Conservation (phyloP, 2,329 filamentous ascomycete genomes). For the Apiospora saccharicola region DNA sequence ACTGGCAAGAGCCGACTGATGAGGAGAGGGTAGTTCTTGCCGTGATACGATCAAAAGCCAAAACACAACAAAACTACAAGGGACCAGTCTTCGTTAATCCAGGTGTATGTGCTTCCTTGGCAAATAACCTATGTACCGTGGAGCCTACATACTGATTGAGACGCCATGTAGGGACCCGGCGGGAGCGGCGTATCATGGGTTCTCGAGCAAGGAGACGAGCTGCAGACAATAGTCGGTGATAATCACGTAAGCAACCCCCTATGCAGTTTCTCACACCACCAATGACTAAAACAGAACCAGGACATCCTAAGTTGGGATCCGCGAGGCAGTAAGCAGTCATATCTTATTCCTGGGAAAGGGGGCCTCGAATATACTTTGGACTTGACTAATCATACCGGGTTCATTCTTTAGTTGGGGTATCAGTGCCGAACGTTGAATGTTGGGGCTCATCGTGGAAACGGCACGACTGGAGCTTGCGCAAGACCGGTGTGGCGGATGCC, state of each 20-base stretch:
- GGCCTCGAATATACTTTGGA: not conserved
- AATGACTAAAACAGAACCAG: conserved; percentile 28
- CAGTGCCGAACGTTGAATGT: conserved; percentile 59
- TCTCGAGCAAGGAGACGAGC: conserved; percentile 38
- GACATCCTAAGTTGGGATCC: conserved; percentile 61
- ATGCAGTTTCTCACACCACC: not conserved
- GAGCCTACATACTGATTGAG: not conserved
- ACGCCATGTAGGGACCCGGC: conserved; percentile 51
- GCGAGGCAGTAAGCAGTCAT: conserved; percentile 44
- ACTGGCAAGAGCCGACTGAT: conserved; percentile 48
- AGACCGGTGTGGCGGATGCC: conserved; percentile 54
- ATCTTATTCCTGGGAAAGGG: not conserved
- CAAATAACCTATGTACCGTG: not conserved
- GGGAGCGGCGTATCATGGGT: conserved; percentile 53
- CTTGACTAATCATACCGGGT: not conserved
- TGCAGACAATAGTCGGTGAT: conserved; percentile 55
- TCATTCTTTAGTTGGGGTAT: conserved; percentile 51
- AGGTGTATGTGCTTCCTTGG: conserved; percentile 34
- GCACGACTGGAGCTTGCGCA: conserved; percentile 53
- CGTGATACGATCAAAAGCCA: conserved; percentile 48
- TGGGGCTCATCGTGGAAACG: conserved; percentile 53
- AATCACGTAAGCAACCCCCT: conserved; percentile 48
- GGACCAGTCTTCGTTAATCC: conserved; percentile 51
- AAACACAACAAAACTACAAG: conserved; percentile 35
- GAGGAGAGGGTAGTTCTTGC: conserved; percentile 45